Evolutionary conservation across 2,329 filamentous ascomycete genomes (phyloP), one percentile per base, ranked within the genome.

Genomic region (Macrophomina phaseolina): DNA sequence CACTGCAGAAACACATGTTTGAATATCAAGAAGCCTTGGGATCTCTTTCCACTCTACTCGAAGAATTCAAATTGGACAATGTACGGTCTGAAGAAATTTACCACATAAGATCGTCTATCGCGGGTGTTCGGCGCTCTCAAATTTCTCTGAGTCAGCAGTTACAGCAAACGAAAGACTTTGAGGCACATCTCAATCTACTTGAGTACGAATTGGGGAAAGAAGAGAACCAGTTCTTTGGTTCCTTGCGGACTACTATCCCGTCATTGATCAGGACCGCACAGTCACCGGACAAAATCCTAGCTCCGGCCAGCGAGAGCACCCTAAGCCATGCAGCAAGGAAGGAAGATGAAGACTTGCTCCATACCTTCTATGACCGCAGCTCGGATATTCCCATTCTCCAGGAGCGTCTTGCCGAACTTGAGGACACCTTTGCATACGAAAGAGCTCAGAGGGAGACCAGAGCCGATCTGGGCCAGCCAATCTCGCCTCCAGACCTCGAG

Each of bases 401-500:
- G 23, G 64, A 66, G 18, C 53, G 55, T 4, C 53, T 66, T 8
- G 30, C 38, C 12, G 55, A 66, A 11, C 64, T 66, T 23, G 64
- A 66, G 5, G 8, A 51, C 18, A 56, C 46, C 5, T 60, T 60
- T 23, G 55, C 9, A 1, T 38, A 53, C 2, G 64, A 66, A 16
- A 45, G 64, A 9, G 48, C 55, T 6, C 32, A 52, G 30, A 52
- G 64, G 46, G 64, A 66, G 18, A 66, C 53, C 5, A 46, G 64
- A 12, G 23, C 34, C 14, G 51, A 61, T 14, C 64, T 66, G 2
- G 64, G 64, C 1, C 32, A 66, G 36, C 64, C 64, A 14, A 60
- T 66, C 1, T 60, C 53, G 5, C 64, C 55, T 28, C 64, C 64
- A 0, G 64, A 66, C 16, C 53, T 66, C 4, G 64, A 66, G 34